Conservation (phyloP, 148 eudicot genomes). For the Dianthus caryophyllus region DNA sequence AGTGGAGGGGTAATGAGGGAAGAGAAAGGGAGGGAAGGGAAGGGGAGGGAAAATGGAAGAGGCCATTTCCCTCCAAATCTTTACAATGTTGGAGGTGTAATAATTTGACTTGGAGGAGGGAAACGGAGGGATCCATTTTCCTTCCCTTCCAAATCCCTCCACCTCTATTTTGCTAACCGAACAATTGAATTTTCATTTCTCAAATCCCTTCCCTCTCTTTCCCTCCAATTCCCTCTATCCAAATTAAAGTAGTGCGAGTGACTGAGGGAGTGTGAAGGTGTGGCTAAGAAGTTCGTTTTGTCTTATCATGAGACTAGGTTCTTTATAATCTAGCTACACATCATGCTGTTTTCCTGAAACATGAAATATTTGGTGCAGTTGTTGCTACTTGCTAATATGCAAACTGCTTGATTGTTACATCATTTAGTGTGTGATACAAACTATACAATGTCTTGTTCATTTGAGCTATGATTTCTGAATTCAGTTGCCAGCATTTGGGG, state of each 20-base stretch:
- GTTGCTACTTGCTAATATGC: not conserved
- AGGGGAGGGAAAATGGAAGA: too few relatives aligned
- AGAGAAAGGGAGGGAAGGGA: too few relatives aligned
- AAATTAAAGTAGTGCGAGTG: not conserved
- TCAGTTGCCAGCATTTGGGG: conserved; percentile 39
- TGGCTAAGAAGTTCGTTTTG: not conserved
- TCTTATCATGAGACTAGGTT: not conserved
- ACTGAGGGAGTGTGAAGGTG: not conserved
- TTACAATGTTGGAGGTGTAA: too few relatives aligned
- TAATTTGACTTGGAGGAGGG: too few relatives aligned
- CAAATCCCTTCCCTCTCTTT: too few relatives aligned
- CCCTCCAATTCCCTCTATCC: too few relatives aligned
- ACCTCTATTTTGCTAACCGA: too few relatives aligned
- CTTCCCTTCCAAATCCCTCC: too few relatives aligned
- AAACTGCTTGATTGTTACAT: not conserved
- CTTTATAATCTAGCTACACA: not conserved
- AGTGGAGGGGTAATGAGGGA: too few relatives aligned
- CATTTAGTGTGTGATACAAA: not conserved
- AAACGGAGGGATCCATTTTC: too few relatives aligned
- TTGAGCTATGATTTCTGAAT: conserved; percentile 13
- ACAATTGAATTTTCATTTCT: too few relatives aligned
- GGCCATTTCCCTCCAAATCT: too few relatives aligned
- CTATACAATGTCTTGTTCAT: conserved; percentile 1
- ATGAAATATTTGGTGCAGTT: not conserved
- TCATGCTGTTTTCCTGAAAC: not conserved